Conservation (phyloP, 495 filamentous ascomycete genomes). For the Lasiosphaeria ovina region DNA sequence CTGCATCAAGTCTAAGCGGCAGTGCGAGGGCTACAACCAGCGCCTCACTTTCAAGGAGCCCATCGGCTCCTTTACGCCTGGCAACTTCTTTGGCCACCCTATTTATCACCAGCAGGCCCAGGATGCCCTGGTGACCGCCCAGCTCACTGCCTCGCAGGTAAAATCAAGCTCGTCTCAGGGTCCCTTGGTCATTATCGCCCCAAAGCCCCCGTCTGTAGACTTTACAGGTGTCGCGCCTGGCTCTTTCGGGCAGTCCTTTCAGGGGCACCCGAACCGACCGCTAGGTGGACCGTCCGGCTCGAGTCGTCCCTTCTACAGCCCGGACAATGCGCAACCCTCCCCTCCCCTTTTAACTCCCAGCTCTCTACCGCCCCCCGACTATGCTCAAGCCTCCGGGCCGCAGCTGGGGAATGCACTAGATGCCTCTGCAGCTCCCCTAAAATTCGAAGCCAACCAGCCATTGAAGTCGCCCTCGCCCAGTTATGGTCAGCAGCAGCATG, state of each 20-base stretch:
- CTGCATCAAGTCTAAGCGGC: conserved; percentile 90
- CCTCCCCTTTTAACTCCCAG: conserved; percentile 14
- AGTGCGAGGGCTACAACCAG: conserved; percentile 93
- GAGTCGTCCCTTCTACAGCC: conserved; percentile 15
- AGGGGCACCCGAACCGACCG: conserved; percentile 11
- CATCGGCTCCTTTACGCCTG: conserved; percentile 53
- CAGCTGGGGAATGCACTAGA: conserved; percentile 1
- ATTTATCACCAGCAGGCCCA: conserved; percentile 28
- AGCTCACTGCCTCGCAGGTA: conserved; percentile 23
- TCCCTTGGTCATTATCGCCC: conserved; percentile 30
- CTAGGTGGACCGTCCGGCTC: conserved; percentile 6
- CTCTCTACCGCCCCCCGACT: background rate
- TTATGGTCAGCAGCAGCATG: background rate
- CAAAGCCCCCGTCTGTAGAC: conserved; percentile 37
- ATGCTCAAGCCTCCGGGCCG: background rate
- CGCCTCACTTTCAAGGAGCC: conserved; percentile 91
- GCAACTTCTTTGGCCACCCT: conserved; percentile 25
- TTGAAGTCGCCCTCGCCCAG: background rate
- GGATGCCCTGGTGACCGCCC: conserved; percentile 21
- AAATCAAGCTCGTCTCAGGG: conserved; percentile 25
- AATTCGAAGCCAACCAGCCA: background rate
- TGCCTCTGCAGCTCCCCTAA: background rate
- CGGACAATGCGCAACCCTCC: conserved; percentile 8
- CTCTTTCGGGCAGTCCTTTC: conserved; percentile 19
- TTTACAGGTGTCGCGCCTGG: conserved; percentile 24